Percentiles rank a stretch among this genome's conserved stretches.
Conservation (phyloP, 306 rosid genomes). For the Sphenostylis stenocarpa region DNA sequence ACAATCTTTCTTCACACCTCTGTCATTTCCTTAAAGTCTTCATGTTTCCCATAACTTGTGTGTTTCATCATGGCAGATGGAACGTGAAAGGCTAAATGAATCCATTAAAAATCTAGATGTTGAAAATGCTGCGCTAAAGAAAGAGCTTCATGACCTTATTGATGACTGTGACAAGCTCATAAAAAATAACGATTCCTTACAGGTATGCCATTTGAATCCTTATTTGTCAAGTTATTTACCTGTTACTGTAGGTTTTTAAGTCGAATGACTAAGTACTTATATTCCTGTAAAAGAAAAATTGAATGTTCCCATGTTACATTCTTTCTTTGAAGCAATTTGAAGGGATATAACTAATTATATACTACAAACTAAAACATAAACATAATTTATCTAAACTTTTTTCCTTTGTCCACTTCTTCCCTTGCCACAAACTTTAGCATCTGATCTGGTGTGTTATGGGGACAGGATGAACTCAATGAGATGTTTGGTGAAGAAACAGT, state of each 20-base stretch:
- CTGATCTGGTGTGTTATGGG: conserved; percentile 21
- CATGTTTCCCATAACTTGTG: background rate
- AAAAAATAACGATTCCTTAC: conserved; percentile 33
- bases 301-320: background rate
- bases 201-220: conserved; percentile 42
- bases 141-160: conserved; percentile 29
- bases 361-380: background rate
- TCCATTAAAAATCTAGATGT: background rate
- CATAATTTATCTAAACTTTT: background rate
- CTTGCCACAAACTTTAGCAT: background rate
- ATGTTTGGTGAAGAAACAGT: conserved; percentile 33
- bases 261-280: background rate
- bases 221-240: background rate
- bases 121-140: conserved; percentile 15
- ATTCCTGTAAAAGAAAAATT: background rate
- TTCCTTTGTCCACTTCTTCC: background rate
- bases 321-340: background rate
- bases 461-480: conserved; percentile 42
- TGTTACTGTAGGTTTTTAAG: background rate
- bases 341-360: background rate
- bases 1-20: background rate
- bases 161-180: conserved; percentile 29
- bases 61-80: conserved; percentile 36
- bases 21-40: background rate
- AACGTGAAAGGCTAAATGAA: conserved; percentile 30